Evolutionary conservation across 2,329 filamentous ascomycete genomes (phyloP), one percentile per base, ranked within the genome.

Genomic region (Alternaria viburni): DNA sequence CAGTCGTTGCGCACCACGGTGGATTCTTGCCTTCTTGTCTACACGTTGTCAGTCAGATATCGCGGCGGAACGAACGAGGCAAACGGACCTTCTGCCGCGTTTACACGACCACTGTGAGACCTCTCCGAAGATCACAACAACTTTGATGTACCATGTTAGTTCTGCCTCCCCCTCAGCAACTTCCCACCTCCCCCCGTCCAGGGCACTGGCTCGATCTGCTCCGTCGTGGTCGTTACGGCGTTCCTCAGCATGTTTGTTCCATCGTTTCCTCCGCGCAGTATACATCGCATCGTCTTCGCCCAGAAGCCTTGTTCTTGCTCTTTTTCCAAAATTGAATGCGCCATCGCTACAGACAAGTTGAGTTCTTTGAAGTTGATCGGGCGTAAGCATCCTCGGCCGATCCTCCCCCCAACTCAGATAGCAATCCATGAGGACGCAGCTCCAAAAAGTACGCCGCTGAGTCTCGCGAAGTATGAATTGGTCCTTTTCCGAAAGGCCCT

Each of bases 351-450:
- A 91, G 2, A 90, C 90, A 5, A 93, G 81, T 73, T 90, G 89
- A 19, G 91, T 88, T 32, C 85, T 57, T 17, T 65, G 83, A 7
- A 92, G 77, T 60, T 90, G 87, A 4, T 87, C 83, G 1, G 86
- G 80, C 41, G 84, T 83, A 46, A 92, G 84, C 72, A 87, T 88
- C 13, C 86, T 84, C 2, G 87, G 84, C 21, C 89, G 83, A 56
- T 88, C 85, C 65, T 87, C 87, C 19, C 90, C 90, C 69, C 87
- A 89, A 36, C 89, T 87, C 23, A 92, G 80, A 77, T 92, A 87
- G 4, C 90, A 86, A 74, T 93, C 91, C 69, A 93, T 83, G 55
- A 92, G 88, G 62, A 91, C 89, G 71, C 90, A 92, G 69, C 90
- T 91, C 82, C 90, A 93, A 82, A 92, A 91, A 1, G 90, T 92